phyloP scores from a whole-genome alignment of 2,329 filamentous ascomycete species.

The Beauveria australis region DNA sequence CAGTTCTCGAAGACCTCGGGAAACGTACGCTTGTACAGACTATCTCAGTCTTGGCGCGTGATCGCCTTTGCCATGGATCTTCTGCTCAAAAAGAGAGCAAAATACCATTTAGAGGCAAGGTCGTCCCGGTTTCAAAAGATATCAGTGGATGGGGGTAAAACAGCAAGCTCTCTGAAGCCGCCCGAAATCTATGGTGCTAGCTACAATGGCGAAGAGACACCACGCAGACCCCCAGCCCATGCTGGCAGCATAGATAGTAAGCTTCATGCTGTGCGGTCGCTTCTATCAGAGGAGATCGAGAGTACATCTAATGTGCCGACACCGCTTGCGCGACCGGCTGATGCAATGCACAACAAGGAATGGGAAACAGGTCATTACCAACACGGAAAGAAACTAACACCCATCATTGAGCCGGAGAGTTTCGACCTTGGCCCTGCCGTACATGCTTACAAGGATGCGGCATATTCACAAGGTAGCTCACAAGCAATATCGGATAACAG shows the following conservation, averaged over 20 bases:
- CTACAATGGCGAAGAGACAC: constrained; percentile 29
- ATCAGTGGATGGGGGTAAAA: constrained; percentile 22
- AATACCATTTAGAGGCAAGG: constrained; percentile 48
- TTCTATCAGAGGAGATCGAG: constrained; percentile 48
- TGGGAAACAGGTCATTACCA: constrained; percentile 20
- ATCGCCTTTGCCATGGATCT: constrained; percentile 48
- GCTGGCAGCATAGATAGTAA: constrained; percentile 23
- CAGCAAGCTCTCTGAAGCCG: constrained; percentile 19
- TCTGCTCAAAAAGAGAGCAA: constrained; percentile 45
- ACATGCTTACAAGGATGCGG: constrained; percentile 28
- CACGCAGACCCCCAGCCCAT: constrained; percentile 24
- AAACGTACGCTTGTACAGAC: constrained; percentile 45
- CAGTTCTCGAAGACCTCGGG: constrained; percentile 52
- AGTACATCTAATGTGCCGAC: constrained; percentile 57
- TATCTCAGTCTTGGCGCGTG: constrained; percentile 58
- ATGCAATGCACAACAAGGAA: constrained; percentile 24
- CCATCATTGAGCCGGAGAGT: constrained; percentile 41
- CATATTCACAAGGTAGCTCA: constrained; percentile 41
- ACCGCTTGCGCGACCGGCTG: constrained; percentile 46
- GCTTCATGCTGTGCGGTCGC: constrained; percentile 31
- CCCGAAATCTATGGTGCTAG: constrained; percentile 20
- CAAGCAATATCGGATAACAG: constrained; percentile 42
- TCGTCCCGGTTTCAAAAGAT: constrained; percentile 31
- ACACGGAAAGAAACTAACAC: constrained; percentile 33
- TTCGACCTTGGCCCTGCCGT: constrained; percentile 42